Conservation (phyloP, 2,329 filamentous ascomycete genomes). For the Claviceps lovelessii region DNA sequence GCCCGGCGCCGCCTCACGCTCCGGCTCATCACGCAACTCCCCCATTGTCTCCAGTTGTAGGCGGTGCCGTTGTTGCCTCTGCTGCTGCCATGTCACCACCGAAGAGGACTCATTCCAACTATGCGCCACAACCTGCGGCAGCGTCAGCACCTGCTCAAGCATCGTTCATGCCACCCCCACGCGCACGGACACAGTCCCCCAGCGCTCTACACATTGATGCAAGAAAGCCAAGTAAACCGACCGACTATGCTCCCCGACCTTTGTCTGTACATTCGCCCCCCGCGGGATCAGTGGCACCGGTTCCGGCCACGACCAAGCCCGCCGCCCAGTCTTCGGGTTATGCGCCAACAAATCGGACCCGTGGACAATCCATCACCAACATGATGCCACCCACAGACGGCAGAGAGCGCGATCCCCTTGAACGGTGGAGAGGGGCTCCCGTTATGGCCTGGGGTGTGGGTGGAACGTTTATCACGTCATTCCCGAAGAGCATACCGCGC, state of each 20-base stretch:
- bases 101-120: slow-evolving; percentile 38
- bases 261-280: slow-evolving; percentile 34
- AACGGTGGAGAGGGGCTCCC: slow-evolving; percentile 83
- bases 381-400: slow-evolving; percentile 51
- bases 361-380: slow-evolving; percentile 41
- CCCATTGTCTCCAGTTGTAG: slow-evolving; percentile 25
- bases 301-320: slow-evolving; percentile 14
- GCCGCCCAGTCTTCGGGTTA: slow-evolving; percentile 12
- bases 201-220: slow-evolving; percentile 26
- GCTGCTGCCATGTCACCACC: slow-evolving; percentile 38
- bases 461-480: slow-evolving; percentile 67
- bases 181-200: slow-evolving; percentile 50
- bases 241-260: slow-evolving; percentile 37
- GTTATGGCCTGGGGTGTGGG: slow-evolving; percentile 81
- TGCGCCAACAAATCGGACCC: slow-evolving; percentile 24
- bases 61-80: slow-evolving; percentile 21
- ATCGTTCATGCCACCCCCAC: slow-evolving; percentile 39
- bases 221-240: slow-evolving; percentile 17
- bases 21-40: slow-evolving; percentile 30
- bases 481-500: slow-evolving; percentile 76
- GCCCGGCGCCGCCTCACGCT: slow-evolving; percentile 20
- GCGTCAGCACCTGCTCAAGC: slow-evolving; percentile 17
- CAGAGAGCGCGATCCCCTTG: slow-evolving; percentile 58
- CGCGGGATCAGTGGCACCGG: slow-evolving; percentile 12
- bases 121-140: slow-evolving; percentile 28